These are phyloP conservation scores for Clarireedia homoeocarpa DNA, from an alignment of 2,329 filamentous ascomycete genomes.

Conservation along the genomic window DNA sequence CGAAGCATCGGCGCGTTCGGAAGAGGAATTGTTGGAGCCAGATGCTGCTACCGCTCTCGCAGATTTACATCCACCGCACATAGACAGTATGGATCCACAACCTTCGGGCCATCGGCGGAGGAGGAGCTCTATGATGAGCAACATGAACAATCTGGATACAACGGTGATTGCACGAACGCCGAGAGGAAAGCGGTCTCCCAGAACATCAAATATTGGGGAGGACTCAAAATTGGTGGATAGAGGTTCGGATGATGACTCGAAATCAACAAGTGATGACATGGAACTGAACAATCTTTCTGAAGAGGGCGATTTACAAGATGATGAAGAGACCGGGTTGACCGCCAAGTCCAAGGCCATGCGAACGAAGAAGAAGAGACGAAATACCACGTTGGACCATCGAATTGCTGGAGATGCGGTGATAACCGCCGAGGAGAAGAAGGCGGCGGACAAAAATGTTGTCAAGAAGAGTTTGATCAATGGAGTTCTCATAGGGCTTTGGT, in stretches of 20 bases:
- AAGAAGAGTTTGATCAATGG: slow-evolving; percentile 65
- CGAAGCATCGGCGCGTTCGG: slow-evolving; percentile 11
- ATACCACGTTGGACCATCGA: slow-evolving; percentile 62
- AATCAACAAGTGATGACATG: slow-evolving; percentile 39
- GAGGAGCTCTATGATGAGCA: slow-evolving; percentile 27
- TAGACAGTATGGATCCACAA: slow-evolving; percentile 19
- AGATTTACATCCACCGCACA: slow-evolving; percentile 14
- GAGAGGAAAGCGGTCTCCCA: slow-evolving; percentile 12
- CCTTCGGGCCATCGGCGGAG: slow-evolving; percentile 27
- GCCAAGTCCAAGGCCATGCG: slow-evolving; percentile 62
- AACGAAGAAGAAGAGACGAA: slow-evolving; percentile 57
- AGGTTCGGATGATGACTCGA: slow-evolving; percentile 23
- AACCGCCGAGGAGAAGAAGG: slow-evolving; percentile 63
- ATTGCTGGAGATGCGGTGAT: slow-evolving; percentile 53
- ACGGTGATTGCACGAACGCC: slow-evolving; percentile 6
- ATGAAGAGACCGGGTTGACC: slow-evolving; percentile 85
- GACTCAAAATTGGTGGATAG: slow-evolving; percentile 16
- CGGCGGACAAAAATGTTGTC: slow-evolving; percentile 68
- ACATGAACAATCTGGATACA: slow-evolving; percentile 22
- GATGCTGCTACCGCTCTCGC: slow-evolving; percentile 21
- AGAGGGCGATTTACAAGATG: slow-evolving; percentile 69
- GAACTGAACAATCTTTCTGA: slow-evolving; percentile 52
- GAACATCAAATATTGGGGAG: slow-evolving; percentile 15
- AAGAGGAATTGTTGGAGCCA: slow-evolving; percentile 15
- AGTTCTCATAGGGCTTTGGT: slow-evolving; percentile 80